Base-by-base conservation (phyloP, 176 grass and related monocot species). In the sorghum (Sorghum bicolor) region DNA sequence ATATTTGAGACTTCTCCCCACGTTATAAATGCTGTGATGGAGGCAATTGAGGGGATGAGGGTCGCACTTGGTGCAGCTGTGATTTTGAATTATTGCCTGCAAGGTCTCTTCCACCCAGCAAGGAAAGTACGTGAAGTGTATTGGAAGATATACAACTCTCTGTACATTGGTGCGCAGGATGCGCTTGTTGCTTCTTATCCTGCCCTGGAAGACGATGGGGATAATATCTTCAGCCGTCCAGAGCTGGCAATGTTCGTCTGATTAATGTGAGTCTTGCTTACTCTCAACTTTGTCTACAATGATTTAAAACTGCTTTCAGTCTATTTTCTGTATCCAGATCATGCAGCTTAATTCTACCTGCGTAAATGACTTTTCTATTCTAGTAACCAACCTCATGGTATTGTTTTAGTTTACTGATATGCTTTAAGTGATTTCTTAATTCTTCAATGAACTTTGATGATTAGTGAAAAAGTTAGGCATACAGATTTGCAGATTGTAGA, bases 41-140 rank as follows among this genome's bases (percentile, higher is more conserved):
- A 99, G 72, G 96, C 93, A 3, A 89, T 96, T 43, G 96, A 99
- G 78, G 96, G 96, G 2, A 99, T 99, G 96, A 88, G 93, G 64
- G 93, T 99, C 84, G 96, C 96, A 5, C 87, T 99, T 52, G 96
- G 96, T 72, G 68, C 96, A 44, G 93, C 93, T 76, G 89, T 96
- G 31, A 85, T 99, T 89, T 71, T 96, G 61, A 99, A 99, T 65
- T 99, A 96, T 80, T 99, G 93, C 45, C 91, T 99, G 37, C 96
- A 99, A 88, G 96, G 96, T 15, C 80, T 99, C 48, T 99, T 99
- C 80, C 96, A 99, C 80, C 96, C 96, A 57, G 87, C 96, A 53
- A 92, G 96, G 69, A 99, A 96, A 91, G 93, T 99, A 36, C 87
- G 96, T 22, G 93, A 96, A 87, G 96, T 99, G n/a, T 99, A 99